These are phyloP conservation scores for Fusarium oxysporum DNA, from an alignment of 2,329 filamentous ascomycete species.

Conservation along the genomic window DNA sequence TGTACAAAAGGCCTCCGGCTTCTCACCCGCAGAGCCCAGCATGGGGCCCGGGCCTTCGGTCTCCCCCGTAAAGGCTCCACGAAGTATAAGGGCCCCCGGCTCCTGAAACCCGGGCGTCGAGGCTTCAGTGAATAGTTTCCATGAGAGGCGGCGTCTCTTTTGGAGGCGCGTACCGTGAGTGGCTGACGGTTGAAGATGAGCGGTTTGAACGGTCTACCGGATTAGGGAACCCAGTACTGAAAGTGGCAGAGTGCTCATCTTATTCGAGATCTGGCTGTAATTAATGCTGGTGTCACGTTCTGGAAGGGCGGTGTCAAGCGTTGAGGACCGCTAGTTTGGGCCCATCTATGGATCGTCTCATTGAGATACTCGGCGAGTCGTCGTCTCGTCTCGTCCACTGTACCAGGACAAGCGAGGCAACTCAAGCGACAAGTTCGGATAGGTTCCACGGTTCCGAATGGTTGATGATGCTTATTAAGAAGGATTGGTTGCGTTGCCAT, in stretches of 20 bases:
- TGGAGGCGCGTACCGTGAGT: not conserved
- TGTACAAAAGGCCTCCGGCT: constrained; percentile 19
- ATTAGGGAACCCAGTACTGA: constrained; percentile 26
- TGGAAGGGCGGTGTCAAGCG: constrained; percentile 38
- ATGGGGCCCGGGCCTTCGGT: constrained; percentile 26
- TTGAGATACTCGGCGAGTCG: constrained; percentile 5
- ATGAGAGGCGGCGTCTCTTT: constrained; percentile 10
- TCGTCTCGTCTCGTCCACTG: not conserved
- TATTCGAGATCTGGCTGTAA: not conserved
- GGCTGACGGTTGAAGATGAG: constrained; percentile 17
- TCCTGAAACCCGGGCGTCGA: constrained; percentile 21
- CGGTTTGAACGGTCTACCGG: constrained; percentile 25
- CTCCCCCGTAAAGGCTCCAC: constrained; percentile 29
- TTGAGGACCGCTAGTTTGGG: constrained; percentile 16
- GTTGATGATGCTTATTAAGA: constrained; percentile 8
- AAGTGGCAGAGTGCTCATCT: not conserved
- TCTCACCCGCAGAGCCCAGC: constrained; percentile 9
- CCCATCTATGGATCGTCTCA: constrained; percentile 27
- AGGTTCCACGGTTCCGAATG: not conserved
- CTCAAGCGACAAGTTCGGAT: constrained; percentile 10
- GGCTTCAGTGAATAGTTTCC: constrained; percentile 3
- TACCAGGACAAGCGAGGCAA: constrained; percentile 13
- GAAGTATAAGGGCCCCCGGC: constrained; percentile 2
- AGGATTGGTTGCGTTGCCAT: constrained; percentile 4
- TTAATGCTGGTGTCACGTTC: constrained; percentile 19